These are phyloP conservation scores for Pichia rugopelliculosa DNA, from an alignment of 805 yeast species.

Conservation along the genomic window DNA sequence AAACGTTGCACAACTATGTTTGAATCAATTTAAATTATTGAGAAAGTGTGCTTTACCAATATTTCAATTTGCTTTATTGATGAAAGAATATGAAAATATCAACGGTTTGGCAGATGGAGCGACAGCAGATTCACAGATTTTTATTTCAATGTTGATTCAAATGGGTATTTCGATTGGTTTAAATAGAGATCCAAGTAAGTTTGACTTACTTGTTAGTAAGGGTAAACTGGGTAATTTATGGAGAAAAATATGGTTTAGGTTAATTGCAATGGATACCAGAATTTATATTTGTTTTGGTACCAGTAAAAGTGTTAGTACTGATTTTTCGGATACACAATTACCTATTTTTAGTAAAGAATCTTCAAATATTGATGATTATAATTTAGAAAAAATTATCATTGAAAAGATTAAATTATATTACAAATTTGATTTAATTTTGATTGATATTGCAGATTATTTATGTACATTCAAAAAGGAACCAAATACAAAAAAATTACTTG, in stretches of 20 bases:
- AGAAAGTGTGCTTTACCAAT: slow-evolving; percentile 42
- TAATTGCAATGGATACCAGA: slow-evolving; percentile 39
- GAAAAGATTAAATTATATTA: slow-evolving; percentile 26
- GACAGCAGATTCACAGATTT: slow-evolving; percentile 39
- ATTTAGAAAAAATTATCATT: slow-evolving; percentile 36
- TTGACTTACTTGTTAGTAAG: slow-evolving; percentile 19
- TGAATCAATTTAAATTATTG: slow-evolving; percentile 46
- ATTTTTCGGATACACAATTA: slow-evolving; percentile 42
- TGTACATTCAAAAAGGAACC: slow-evolving; percentile 35
- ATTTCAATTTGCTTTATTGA: slow-evolving; percentile 46
- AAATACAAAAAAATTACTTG: slow-evolving; percentile 32
- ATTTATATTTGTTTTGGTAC: slow-evolving; percentile 43
- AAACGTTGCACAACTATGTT: slow-evolving; percentile 45
- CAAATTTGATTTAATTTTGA: slow-evolving; percentile 26
- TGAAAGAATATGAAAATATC: slow-evolving; percentile 41
- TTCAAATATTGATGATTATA: slow-evolving; percentile 32
- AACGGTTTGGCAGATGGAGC: slow-evolving; percentile 49
- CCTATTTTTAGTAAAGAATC: slow-evolving; percentile 35
- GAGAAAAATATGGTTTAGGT: slow-evolving; percentile 53
- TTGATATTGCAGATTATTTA: slow-evolving; percentile 31
- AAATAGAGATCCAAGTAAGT: slow-evolving; percentile 58
- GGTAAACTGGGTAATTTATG: slow-evolving; percentile 35
- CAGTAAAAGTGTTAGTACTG: slow-evolving; percentile 33
- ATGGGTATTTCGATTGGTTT: slow-evolving; percentile 64
- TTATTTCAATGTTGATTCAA: slow-evolving; percentile 49